A percentile compares a stretch with the other conserved stretches of the same genome.
Conservation (phyloP, 805 yeast genomes). For the Barnettozyma salicaria region DNA sequence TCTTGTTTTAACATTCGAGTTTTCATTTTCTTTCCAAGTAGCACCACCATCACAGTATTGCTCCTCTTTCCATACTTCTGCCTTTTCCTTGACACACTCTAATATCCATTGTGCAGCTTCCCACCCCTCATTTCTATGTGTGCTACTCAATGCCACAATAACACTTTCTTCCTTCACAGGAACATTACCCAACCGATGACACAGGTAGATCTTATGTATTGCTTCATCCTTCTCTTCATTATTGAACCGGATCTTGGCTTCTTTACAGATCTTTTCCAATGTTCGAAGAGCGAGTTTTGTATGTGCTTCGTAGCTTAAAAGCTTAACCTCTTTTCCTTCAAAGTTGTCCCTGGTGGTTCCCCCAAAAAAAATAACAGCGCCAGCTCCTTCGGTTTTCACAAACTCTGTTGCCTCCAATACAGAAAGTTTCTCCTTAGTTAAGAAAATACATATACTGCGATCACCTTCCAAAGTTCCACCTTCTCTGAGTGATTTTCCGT, state of each 20-base stretch:
- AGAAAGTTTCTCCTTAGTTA: constrained; percentile 23
- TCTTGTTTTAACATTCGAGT: constrained; percentile 12
- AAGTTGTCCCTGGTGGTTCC: constrained; percentile 45
- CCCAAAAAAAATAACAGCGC: constrained; percentile 44
- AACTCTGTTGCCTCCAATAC: constrained; percentile 28
- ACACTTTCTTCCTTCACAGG: constrained; percentile 44
- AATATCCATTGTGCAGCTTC: constrained; percentile 38
- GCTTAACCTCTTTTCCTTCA: constrained; percentile 34
- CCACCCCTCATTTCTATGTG: constrained; percentile 46
- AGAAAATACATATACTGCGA: constrained; percentile 17
- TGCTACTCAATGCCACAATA: constrained; percentile 37
- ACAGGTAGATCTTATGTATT: constrained; percentile 34
- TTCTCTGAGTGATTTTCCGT: neutral
- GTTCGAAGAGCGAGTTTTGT: constrained; percentile 36
- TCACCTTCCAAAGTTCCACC: too few relatives aligned
- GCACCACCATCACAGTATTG: constrained; percentile 35
- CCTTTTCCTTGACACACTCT: constrained; percentile 38
- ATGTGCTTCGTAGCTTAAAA: constrained; percentile 43
- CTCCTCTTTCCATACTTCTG: constrained; percentile 49
- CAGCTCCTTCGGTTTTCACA: constrained; percentile 39
- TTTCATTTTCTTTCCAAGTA: constrained; percentile 40
- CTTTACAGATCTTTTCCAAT: constrained; percentile 30
- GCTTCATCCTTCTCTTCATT: constrained; percentile 13
- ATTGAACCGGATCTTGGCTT: constrained; percentile 27
- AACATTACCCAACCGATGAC: constrained; percentile 43